Evolutionary conservation across 495 filamentous ascomycete genomes (phyloP), one percentile per base, ranked within the genome.

Genomic region (Aspergillus kassunensis): DNA sequence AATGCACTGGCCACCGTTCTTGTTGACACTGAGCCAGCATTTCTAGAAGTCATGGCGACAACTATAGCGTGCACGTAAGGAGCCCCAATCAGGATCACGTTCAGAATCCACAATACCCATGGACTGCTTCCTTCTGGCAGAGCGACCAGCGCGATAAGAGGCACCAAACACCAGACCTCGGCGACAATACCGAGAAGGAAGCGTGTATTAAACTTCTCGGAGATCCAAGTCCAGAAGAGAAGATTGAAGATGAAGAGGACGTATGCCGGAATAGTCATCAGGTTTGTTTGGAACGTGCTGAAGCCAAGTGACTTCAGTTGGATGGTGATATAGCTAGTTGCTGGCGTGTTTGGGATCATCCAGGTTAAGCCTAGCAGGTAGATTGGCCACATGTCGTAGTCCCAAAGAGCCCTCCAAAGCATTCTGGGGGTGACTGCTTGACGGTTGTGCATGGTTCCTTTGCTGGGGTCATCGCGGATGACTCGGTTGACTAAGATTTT

Each of bases 361-460:
- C 72, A 82, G 0, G 71, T 67, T 4, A 90, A 42, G 9, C 86
- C 84, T 4, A 87, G 57, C 16, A 85, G 55, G 56, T 88, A 90
- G 23, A 88, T 75, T 0, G 82, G 80, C 83, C 85, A 90, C 62
- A 91, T 71, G 47, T 91, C 81, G 40, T 80, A 89, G 61, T 90
- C 87, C 21, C 64, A 77, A 2, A 89, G 52, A 3, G 76, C 72
- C 15, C 77, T 55, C 73, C 77, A 82, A n/a, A 90, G 70, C 18
- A 76, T 63, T 23, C 66, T 80, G 0, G 73, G 75, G 0, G 75
- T 78, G 6, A 91, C 64, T 2, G 77, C 79, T 65, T 89, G 81
- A 4, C 85, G 63, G 50, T 80, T 80, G 49, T 81, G 77, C 79
- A 82, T 82, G 16, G 62, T 58, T 24, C 80, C 80, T 63, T 89